Evolutionary conservation across 345 rosid species (phyloP).

Genomic region (Combretum micranthum): DNA sequence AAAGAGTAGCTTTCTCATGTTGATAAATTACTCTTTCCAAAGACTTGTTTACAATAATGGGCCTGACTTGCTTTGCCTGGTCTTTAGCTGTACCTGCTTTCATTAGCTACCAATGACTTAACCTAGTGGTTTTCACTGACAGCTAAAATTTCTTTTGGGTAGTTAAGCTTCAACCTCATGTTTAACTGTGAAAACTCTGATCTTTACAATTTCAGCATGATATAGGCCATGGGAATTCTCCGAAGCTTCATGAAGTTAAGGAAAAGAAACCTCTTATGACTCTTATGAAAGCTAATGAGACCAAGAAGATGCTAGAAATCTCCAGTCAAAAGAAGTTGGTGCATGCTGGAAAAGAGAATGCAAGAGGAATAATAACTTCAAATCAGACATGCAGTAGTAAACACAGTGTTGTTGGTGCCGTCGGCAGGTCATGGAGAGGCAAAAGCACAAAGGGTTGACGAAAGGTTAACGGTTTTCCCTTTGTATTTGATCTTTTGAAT

Average conservation of each 20-base stretch:
- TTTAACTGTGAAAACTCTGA: neutral
- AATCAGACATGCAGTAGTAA: constrained; percentile 16
- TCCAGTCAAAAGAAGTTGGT: constrained; percentile 10
- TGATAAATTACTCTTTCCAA: too few relatives aligned
- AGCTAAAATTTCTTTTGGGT: neutral
- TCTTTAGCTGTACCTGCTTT: too few relatives aligned
- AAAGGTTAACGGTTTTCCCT: constrained; percentile 10
- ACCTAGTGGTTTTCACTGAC: too few relatives aligned
- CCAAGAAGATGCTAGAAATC: constrained; percentile 2
- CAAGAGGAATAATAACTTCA: constrained; percentile 3
- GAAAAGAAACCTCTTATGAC: constrained; percentile 10
- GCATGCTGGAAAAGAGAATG: constrained; percentile 38
- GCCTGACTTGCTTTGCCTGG: too few relatives aligned
- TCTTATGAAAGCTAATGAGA: constrained; percentile 15
- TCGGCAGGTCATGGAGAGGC: constrained; percentile 14
- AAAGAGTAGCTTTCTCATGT: too few relatives aligned
- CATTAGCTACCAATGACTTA: too few relatives aligned
- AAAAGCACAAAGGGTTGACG: constrained; percentile 13
- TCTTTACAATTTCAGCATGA: constrained; percentile 27
- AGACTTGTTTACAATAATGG: too few relatives aligned
- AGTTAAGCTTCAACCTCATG: neutral
- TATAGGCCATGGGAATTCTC: constrained; percentile 15
- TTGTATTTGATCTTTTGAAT: neutral
- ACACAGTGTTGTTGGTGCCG: constrained; percentile 15
- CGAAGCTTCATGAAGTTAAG: constrained; percentile 17